These are phyloP conservation scores for Hevea brasiliensis DNA, from an alignment of 345 rosid genomes.

Conservation along the genomic window DNA sequence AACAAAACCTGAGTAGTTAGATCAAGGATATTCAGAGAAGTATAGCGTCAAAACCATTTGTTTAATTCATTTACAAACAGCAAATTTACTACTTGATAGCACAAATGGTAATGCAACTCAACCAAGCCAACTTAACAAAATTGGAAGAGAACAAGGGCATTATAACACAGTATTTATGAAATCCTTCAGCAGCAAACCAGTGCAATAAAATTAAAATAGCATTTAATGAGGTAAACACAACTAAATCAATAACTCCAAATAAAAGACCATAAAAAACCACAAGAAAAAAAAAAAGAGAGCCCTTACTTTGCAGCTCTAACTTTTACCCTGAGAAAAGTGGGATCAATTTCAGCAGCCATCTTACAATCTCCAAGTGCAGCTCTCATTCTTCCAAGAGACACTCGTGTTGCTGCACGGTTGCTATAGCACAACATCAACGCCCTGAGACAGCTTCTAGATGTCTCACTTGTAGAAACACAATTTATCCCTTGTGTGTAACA, in stretches of 20 bases:
- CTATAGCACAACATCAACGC: constrained; percentile 92
- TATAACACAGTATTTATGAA: neutral
- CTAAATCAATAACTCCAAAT: neutral
- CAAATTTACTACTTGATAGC: neutral
- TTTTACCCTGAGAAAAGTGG: constrained; percentile 79
- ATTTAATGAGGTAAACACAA: neutral
- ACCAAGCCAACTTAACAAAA: neutral
- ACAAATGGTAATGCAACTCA: constrained; percentile 6
- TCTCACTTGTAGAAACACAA: constrained; percentile 62
- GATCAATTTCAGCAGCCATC: constrained; percentile 77
- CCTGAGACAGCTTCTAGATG: constrained; percentile 75
- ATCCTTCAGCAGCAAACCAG: neutral
- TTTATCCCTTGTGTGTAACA: constrained; percentile 75
- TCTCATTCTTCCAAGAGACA: constrained; percentile 87
- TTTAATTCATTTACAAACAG: neutral
- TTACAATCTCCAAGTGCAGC: constrained; percentile 85
- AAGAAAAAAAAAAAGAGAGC: constrained; percentile 10
- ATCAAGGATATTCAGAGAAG: neutral
- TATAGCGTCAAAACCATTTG: neutral
- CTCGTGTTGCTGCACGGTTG: constrained; percentile 90
- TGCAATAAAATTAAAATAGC: neutral
- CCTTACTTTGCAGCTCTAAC: constrained; percentile 90
- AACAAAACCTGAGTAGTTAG: neutral
- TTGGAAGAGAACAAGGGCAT: neutral
- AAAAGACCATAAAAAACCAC: constrained; percentile 23